These are phyloP conservation scores for Xylaria sp. DNA, from an alignment of 2,329 filamentous ascomycete species.

Conservation along the genomic window DNA sequence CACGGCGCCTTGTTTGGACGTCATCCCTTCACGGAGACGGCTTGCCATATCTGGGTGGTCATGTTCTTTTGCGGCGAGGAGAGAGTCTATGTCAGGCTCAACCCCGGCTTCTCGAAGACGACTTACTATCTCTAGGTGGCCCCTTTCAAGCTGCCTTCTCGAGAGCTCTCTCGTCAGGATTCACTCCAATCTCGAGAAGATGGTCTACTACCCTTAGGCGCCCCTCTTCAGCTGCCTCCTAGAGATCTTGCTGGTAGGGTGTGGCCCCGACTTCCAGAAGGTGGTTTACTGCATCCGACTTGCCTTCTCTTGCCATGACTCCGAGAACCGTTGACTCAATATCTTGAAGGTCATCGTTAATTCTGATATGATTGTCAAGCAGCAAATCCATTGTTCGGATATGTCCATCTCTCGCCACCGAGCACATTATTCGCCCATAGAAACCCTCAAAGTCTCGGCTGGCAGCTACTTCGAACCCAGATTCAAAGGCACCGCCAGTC, in stretches of 20 bases:
- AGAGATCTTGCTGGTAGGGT: neutral
- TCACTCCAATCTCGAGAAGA: neutral
- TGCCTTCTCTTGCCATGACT: neutral
- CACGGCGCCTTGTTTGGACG: neutral
- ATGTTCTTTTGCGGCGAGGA: neutral
- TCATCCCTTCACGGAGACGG: neutral
- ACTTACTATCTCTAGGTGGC: neutral
- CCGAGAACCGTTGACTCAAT: neutral
- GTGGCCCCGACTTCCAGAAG: neutral
- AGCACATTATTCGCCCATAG: neutral
- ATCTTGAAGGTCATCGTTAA: neutral
- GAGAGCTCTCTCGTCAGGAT: neutral
- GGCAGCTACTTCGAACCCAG: neutral
- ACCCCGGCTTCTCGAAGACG: neutral
- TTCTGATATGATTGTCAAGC: neutral
- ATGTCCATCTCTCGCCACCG: neutral
- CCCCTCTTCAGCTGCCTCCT: neutral
- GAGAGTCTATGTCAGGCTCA: neutral
- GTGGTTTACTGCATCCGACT: neutral
- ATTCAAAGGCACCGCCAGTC: neutral
- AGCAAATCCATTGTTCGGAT: neutral
- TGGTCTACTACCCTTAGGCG: neutral
- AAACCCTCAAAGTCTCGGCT: neutral
- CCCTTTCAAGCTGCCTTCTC: accelerated
- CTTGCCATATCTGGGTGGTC: neutral